A percentile compares a stretch with the other conserved stretches of the same genome.
These are phyloP conservation scores for Amphicarpaea edgeworthii DNA, from an alignment of 306 rosid genomes.

Conservation along the genomic window DNA sequence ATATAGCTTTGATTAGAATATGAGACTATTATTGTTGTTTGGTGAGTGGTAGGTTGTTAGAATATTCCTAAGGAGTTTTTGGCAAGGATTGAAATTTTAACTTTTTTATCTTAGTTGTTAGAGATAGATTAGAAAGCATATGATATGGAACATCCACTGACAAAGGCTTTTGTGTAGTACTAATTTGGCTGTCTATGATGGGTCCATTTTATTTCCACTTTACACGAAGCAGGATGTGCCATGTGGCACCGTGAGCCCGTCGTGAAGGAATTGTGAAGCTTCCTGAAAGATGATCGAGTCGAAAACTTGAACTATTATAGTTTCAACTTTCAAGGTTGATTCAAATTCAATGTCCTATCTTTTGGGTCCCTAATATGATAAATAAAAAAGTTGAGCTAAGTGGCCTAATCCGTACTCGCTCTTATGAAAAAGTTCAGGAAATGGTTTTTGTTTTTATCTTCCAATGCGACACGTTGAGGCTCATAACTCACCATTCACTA, in stretches of 20 bases:
- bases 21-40: constrained; percentile 16
- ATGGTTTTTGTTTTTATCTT: constrained; percentile 27
- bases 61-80: constrained; percentile 40
- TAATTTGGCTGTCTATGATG: constrained; percentile 50
- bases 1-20: constrained; percentile 1
- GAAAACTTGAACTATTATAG: too few species aligned
- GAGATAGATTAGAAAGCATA: constrained; percentile 41
- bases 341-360: constrained; percentile 13
- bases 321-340: not conserved
- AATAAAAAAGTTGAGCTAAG: constrained; percentile 22
- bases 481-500: not conserved
- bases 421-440: not conserved
- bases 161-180: not conserved
- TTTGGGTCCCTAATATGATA: constrained; percentile 38
- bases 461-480: constrained; percentile 3
- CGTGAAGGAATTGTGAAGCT: constrained; percentile 28
- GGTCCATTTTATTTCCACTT: constrained; percentile 53
- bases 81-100: not conserved
- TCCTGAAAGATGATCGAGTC: not conserved
- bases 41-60: constrained; percentile 20
- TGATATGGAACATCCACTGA: constrained; percentile 63
- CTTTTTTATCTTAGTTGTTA: constrained; percentile 20
- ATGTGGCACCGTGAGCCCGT: not conserved
- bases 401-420: constrained; percentile 21
- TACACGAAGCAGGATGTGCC: constrained; percentile 47